Evolutionary conservation across 2,329 filamentous ascomycete species (phyloP), one percentile per base, ranked within the genome.

Genomic region (Stemphylium beticola): DNA sequence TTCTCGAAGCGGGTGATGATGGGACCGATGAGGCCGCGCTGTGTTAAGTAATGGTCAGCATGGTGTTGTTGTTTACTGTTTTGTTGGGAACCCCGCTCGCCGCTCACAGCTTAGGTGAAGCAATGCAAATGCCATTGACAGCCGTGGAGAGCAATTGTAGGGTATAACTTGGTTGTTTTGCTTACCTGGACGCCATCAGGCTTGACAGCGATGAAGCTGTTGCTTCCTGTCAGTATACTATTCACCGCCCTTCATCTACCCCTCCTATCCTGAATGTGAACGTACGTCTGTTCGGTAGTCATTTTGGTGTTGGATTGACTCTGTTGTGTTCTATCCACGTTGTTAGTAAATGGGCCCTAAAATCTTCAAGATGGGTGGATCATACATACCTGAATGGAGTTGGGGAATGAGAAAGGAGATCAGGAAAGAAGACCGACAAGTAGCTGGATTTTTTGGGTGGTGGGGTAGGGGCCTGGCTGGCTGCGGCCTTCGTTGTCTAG

Each of bases 141-240:
- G 17, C 15, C 11, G 14, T 33, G 29, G 9, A n/a, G 9, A 31
- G n/a, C 4, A 15, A 12, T 29, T 4, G 7, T 26, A 8, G 12
- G 6, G 8, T 12, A 4, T 4, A 12, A 4, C 4, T 15, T 18
- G 11, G 11, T 4, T 20, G 4, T 11, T 17, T 11, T 17, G 49
- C 82, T 70, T 88, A 96, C 92, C 89, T 97, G 95, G 83, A 98
- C 95, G 81, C 95, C 95, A 83, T 98, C 95, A 74, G 93, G 95
- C 92, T 99, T 99, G 87, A 99, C 92, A 79, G 95, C 95, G 87
- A 98, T 98, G 91, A 98, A 98, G 85, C 93, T 98, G 75, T 29
- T 69, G 54, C 59, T 69, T 51, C 58, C 17, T 55, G 62, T 72
- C 53, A 74, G 70, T 61, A 60, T 50, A 46, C 33, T 58, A 58